Conservation (phyloP, 1,139 yeast genomes). For the Scheffersomyces stambukii region DNA sequence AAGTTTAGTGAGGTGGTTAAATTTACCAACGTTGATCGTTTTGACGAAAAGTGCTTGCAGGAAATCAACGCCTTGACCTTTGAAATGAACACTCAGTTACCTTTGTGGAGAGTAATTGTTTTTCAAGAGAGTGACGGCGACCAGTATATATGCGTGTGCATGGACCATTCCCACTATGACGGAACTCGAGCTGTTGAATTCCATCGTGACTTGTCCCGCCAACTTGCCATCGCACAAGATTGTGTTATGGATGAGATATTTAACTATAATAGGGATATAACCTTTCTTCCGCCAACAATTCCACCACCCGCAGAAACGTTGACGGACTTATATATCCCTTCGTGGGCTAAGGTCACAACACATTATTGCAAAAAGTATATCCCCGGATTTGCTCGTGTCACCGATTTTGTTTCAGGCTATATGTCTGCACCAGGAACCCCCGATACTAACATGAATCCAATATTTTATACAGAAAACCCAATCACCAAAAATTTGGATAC, state of each 20-base stretch:
- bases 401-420: conserved; percentile 5
- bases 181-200: conserved; percentile 32
- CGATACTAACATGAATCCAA: too few species aligned
- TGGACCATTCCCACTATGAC: conserved; percentile 34
- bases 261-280: conserved; percentile 8
- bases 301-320: conserved; percentile 9
- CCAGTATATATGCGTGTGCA: conserved; percentile 22
- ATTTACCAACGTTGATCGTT: conserved; percentile 11
- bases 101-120: conserved; percentile 30
- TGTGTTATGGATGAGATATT: conserved; percentile 8
- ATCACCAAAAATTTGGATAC: conserved; percentile 10
- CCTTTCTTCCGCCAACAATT: conserved; percentile 8
- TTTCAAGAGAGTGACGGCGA: conserved; percentile 14
- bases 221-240: conserved; percentile 8
- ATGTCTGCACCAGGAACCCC: conserved; percentile 5
- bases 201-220: conserved; percentile 25
- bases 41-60: conserved; percentile 14
- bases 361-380: conserved; percentile 7
- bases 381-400: conserved; percentile 7
- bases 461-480: conserved; percentile 12
- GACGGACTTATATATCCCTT: conserved; percentile 12
- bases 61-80: conserved; percentile 15
- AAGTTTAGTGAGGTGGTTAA: conserved; percentile 25
- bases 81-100: conserved; percentile 15
- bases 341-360: conserved; percentile 3